Conservation (phyloP, 108 stramenopile species). For the Cyclotella sp. region DNA sequence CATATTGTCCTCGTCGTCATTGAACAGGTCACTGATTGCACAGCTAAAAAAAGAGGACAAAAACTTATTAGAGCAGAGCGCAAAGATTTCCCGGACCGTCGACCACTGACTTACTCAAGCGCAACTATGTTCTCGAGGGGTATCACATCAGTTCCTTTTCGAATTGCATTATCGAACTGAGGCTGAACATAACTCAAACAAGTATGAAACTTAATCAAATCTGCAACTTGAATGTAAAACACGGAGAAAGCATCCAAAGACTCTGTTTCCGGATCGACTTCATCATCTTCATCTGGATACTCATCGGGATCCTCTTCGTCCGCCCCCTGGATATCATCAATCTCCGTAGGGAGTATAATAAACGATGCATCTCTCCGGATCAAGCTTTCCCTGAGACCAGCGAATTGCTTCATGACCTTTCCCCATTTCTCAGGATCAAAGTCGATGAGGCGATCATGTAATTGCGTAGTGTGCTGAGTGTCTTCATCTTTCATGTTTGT, state of each 20-base stretch:
- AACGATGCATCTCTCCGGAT: constrained; percentile 45
- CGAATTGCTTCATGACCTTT: constrained; percentile 36
- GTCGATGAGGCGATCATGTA: constrained; percentile 34
- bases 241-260: constrained; percentile 32
- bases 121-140: constrained; percentile 40
- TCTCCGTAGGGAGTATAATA: constrained; percentile 30
- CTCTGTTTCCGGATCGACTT: constrained; percentile 23
- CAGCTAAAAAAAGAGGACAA: constrained; percentile 5
- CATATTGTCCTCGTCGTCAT: constrained; percentile 23
- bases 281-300: constrained; percentile 36
- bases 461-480: background rate
- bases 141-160: constrained; percentile 21
- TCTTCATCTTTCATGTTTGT: background rate
- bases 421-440: constrained; percentile 33
- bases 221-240: constrained; percentile 20
- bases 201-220: constrained; percentile 40
- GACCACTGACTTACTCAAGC: constrained; percentile 31
- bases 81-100: background rate
- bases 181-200: constrained; percentile 54
- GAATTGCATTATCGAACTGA: constrained; percentile 32
- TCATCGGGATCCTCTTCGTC: constrained; percentile 15
- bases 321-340: constrained; percentile 10
- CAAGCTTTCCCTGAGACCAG: constrained; percentile 20
- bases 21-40: constrained; percentile 32
- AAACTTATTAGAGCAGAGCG: background rate